Evolutionary conservation across 2,329 filamentous ascomycete species (phyloP).

Genomic region (Xylaria sp.): DNA sequence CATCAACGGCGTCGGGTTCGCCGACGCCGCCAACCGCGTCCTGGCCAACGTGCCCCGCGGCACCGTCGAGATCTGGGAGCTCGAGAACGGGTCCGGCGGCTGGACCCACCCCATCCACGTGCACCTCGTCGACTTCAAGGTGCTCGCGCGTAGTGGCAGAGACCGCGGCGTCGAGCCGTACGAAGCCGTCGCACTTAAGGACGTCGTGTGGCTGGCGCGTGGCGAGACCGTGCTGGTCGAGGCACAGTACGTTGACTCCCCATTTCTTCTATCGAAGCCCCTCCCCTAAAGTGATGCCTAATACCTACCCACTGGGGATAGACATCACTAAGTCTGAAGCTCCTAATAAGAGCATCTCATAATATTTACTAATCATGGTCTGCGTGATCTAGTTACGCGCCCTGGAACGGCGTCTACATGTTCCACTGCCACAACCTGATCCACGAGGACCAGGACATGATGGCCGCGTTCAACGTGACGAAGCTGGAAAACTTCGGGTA

Average conservation of each 20-base stretch:
- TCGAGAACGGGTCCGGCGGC: slow-evolving; percentile 52
- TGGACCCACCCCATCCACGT: slow-evolving; percentile 60
- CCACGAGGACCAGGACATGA: slow-evolving; percentile 51
- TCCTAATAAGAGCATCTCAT: neutral
- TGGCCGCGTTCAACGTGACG: slow-evolving; percentile 50
- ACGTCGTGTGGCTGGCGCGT: slow-evolving; percentile 57
- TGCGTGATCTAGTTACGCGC: slow-evolving; percentile 43
- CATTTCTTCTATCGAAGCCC: too few relatives aligned
- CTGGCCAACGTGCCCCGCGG: slow-evolving; percentile 51
- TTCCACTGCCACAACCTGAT: slow-evolving; percentile 53
- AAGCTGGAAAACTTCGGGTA: slow-evolving; percentile 43
- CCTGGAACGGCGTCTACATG: slow-evolving; percentile 56
- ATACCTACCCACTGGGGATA: neutral
- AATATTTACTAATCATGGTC: neutral
- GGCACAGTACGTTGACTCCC: slow-evolving; percentile 37
- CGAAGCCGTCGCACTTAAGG: slow-evolving; percentile 58
- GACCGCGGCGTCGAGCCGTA: slow-evolving; percentile 50
- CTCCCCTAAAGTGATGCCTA: too few relatives aligned
- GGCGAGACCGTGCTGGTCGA: slow-evolving; percentile 55
- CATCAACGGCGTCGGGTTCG: slow-evolving; percentile 54
- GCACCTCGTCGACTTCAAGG: slow-evolving; percentile 61
- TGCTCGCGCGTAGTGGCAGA: slow-evolving; percentile 51
- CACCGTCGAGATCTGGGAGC: slow-evolving; percentile 52
- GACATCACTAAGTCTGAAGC: neutral
- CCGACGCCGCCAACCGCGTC: slow-evolving; percentile 50